Conservation (phyloP, 2,329 filamentous ascomycete genomes). For the Elsinoe batatas region DNA sequence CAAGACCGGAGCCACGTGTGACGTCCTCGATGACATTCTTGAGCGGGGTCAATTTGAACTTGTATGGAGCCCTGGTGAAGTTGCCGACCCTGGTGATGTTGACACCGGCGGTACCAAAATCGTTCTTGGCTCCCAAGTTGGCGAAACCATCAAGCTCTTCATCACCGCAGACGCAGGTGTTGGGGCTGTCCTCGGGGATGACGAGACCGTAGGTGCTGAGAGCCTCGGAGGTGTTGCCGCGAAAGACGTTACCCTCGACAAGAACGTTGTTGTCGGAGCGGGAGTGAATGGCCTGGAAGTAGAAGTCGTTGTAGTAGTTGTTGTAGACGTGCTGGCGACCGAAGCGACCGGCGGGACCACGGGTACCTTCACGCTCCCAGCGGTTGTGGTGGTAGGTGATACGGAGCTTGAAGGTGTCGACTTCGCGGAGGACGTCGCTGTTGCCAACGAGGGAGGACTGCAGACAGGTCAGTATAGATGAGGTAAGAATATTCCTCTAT, state of each 20-base stretch:
- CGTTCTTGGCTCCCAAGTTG: slow-evolving; percentile 44
- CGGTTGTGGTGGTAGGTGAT: slow-evolving; percentile 44
- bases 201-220: slow-evolving; percentile 46
- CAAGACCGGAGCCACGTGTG: slow-evolving; percentile 38
- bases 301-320: slow-evolving; percentile 40
- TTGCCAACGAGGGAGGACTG: slow-evolving; percentile 35
- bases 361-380: slow-evolving; percentile 38
- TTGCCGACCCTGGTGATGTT: slow-evolving; percentile 45
- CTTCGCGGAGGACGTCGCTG: slow-evolving; percentile 30
- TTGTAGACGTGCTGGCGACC: slow-evolving; percentile 43
- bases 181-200: slow-evolving; percentile 46
- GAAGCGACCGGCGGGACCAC: slow-evolving; percentile 41
- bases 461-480: not conserved
- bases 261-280: slow-evolving; percentile 41
- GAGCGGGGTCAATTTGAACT: slow-evolving; percentile 40
- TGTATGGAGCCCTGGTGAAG: slow-evolving; percentile 41
- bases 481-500: not conserved
- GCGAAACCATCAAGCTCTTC: slow-evolving; percentile 46
- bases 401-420: slow-evolving; percentile 37
- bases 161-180: slow-evolving; percentile 44
- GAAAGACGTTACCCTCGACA: slow-evolving; percentile 42
- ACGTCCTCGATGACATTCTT: slow-evolving; percentile 34
- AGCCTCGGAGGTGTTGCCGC: slow-evolving; percentile 39
- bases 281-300: slow-evolving; percentile 41
- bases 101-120: slow-evolving; percentile 39